Conservation (phyloP, 2,329 filamentous ascomycete species). For the Ophiostoma perfectum region DNA sequence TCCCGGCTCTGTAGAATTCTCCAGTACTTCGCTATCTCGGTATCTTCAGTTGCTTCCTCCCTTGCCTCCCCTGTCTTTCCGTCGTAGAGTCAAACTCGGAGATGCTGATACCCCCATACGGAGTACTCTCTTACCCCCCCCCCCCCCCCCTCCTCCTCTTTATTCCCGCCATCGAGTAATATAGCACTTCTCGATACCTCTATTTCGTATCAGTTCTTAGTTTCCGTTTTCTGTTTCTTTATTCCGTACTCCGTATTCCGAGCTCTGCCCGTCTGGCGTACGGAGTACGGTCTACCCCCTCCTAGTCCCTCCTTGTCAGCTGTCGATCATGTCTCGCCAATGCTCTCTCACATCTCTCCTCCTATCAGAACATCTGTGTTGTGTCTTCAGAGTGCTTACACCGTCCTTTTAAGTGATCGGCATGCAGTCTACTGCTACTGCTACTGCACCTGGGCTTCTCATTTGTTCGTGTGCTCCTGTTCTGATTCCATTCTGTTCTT, state of each 20-base stretch:
- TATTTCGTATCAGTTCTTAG: neutral
- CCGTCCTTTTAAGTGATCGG: neutral
- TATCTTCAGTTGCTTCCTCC: neutral
- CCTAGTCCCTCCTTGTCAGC: neutral
- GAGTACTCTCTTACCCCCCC: neutral
- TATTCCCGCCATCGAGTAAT: neutral
- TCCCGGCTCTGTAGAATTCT: too few relatives aligned
- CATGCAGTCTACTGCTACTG: too few relatives aligned
- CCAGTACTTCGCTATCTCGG: neutral
- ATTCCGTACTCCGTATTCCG: neutral
- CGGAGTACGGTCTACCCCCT: conserved; percentile 3
- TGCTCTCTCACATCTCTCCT: neutral
- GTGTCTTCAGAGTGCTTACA: neutral
- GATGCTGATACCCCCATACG: neutral
- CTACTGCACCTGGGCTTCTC: neutral
- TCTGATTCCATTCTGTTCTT: neutral
- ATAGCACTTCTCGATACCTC: neutral
- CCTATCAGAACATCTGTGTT: neutral
- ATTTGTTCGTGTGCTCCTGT: neutral
- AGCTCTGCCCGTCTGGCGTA: neutral
- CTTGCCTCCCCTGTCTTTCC: too few relatives aligned
- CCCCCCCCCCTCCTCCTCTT: neutral
- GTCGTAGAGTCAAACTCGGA: too few relatives aligned
- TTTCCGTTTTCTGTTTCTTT: conserved; percentile 1
- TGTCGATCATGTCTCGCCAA: neutral